Conservation (phyloP, 208 protist species). For the Tritrichomonas musculus region DNA sequence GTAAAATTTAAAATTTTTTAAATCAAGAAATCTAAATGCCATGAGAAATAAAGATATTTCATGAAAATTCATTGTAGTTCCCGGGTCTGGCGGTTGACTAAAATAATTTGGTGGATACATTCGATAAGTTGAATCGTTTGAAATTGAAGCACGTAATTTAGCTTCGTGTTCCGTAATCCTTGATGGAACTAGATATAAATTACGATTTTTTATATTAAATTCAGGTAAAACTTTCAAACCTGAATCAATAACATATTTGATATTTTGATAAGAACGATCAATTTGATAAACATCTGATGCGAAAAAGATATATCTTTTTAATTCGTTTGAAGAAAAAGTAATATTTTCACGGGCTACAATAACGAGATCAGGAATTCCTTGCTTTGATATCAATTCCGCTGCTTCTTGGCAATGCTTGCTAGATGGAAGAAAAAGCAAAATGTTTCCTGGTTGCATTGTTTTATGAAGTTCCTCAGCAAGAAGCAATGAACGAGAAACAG, state of each 20-base stretch:
- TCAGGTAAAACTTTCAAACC: neutral
- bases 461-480: neutral
- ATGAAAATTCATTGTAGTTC: neutral
- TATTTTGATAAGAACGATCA: neutral
- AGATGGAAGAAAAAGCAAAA: neutral
- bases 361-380: neutral
- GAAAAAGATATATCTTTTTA: neutral
- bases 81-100: neutral
- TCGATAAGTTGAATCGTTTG: neutral
- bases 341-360: neutral
- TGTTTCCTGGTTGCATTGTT: neutral
- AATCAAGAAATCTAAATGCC: neutral
- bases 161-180: neutral
- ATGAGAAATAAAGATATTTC: neutral
- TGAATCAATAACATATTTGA: neutral
- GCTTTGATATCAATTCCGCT: neutral
- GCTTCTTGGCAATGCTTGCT: neutral
- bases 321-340: neutral
- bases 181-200: neutral
- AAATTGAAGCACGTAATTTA: neutral
- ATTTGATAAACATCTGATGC: neutral
- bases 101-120: neutral
- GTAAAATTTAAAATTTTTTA: neutral
- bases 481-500: neutral
- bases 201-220: neutral